Conservation (phyloP, 352 stramenopile species). For the Phytopythium vexans region DNA sequence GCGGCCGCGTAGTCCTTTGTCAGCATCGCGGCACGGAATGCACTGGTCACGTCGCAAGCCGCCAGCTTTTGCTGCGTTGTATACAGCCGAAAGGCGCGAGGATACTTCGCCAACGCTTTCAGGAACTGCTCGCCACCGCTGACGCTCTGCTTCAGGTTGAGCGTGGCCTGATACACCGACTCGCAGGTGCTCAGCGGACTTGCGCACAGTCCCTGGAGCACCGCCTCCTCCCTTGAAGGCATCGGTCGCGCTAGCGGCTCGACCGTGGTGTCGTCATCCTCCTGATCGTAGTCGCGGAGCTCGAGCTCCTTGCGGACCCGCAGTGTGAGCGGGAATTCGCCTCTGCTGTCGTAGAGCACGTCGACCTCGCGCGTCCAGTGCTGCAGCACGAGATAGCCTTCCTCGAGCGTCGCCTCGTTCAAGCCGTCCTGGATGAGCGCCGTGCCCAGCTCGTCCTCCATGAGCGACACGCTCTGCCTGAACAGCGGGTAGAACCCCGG, state of each 20-base stretch:
- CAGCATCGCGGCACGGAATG: slow-evolving; percentile 26
- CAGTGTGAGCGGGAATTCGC: slow-evolving; percentile 36
- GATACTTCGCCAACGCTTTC: slow-evolving; percentile 37
- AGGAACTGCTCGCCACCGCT: slow-evolving; percentile 31
- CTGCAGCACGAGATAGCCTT: slow-evolving; percentile 41
- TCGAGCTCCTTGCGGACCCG: slow-evolving; percentile 31
- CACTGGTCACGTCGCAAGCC: slow-evolving; percentile 20
- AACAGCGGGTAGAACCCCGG: slow-evolving; percentile 30
- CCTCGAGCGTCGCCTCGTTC: slow-evolving; percentile 12
- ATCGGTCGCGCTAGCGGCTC: slow-evolving; percentile 1
- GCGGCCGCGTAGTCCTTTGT: slow-evolving; percentile 26
- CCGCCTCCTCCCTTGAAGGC: slow-evolving; percentile 28
- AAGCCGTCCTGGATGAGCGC: slow-evolving; percentile 1
- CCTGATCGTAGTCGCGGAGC: not conserved
- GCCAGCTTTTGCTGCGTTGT: slow-evolving; percentile 35
- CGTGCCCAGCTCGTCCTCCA: slow-evolving; percentile 22
- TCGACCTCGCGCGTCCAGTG: slow-evolving; percentile 46
- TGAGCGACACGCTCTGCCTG: slow-evolving; percentile 26
- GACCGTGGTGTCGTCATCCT: too few relatives aligned
- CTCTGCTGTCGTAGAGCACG: slow-evolving; percentile 30
- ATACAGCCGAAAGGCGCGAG: slow-evolving; percentile 36
- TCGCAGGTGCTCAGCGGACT: slow-evolving; percentile 48
- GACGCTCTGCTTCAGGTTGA: slow-evolving; percentile 24
- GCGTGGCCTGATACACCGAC: slow-evolving; percentile 36
- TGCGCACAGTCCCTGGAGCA: slow-evolving; percentile 36